Evolutionary conservation across 2,329 filamentous ascomycete species (phyloP).

Genomic region (Talaromyces sp.): DNA sequence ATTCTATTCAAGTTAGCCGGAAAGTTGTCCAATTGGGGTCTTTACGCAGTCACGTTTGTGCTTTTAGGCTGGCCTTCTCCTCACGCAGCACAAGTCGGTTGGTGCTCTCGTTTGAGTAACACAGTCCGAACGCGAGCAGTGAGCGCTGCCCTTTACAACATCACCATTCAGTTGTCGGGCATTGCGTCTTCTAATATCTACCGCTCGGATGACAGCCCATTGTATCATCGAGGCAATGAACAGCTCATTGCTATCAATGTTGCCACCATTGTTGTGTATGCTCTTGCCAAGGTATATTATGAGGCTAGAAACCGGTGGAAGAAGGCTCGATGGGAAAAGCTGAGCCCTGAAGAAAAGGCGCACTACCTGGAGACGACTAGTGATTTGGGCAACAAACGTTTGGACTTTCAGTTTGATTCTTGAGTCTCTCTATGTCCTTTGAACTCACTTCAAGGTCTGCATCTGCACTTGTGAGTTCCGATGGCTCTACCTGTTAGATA

Average conservation of each 20-base stretch:
- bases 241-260: constrained; percentile 54
- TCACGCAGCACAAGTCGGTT: constrained; percentile 52
- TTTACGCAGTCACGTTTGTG: constrained; percentile 52
- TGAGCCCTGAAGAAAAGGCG: constrained; percentile 38
- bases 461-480: not conserved
- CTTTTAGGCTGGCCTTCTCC: constrained; percentile 58
- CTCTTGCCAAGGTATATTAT: constrained; percentile 44
- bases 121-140: constrained; percentile 43
- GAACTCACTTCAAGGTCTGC: not conserved
- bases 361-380: constrained; percentile 38
- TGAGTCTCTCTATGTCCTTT: not conserved
- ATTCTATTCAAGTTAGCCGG: constrained; percentile 50
- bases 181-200: constrained; percentile 50
- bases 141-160: constrained; percentile 45
- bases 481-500: not conserved
- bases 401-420: constrained; percentile 15
- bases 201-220: constrained; percentile 53
- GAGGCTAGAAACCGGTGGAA: constrained; percentile 12
- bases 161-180: constrained; percentile 43
- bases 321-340: constrained; percentile 34
- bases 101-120: constrained; percentile 43
- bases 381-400: constrained; percentile 46
- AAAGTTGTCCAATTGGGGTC: constrained; percentile 50
- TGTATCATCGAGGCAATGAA: constrained; percentile 57
- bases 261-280: constrained; percentile 50